Evolutionary conservation across 192 early-diverging fungal species (phyloP).

Genomic region (Geranomyces variabilis): DNA sequence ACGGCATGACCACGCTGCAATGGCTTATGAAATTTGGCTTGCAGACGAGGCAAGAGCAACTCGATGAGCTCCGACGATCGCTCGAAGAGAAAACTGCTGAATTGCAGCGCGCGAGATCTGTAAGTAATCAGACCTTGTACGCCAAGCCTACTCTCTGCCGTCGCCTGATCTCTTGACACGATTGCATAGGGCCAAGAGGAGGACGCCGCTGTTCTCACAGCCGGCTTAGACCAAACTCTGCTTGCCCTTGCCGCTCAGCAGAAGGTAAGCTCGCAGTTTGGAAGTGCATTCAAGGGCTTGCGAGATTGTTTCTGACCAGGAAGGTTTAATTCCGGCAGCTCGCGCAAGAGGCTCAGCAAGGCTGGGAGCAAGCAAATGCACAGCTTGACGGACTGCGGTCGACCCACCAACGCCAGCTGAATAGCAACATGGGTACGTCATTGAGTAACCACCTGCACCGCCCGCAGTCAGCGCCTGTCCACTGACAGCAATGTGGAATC

Average conservation of each 20-base stretch:
- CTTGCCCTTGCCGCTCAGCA: slow-evolving; percentile 53
- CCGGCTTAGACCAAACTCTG: slow-evolving; percentile 59
- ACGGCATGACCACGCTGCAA: background rate
- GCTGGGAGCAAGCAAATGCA: background rate
- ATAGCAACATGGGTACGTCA: slow-evolving; percentile 50
- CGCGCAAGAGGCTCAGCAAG: slow-evolving; percentile 29
- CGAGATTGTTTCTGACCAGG: background rate
- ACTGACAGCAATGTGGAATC: background rate
- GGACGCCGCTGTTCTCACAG: slow-evolving; percentile 51
- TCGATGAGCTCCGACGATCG: slow-evolving; percentile 29
- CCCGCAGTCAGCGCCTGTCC: background rate
- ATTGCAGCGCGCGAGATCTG: slow-evolving; percentile 28
- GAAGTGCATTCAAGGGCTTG: background rate
- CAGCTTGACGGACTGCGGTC: slow-evolving; percentile 10
- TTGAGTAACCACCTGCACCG: background rate
- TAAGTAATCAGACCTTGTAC: no score
- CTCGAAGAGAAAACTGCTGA: slow-evolving; percentile 33
- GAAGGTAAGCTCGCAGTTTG: slow-evolving; percentile 34
- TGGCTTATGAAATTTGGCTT: background rate
- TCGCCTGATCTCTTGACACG: background rate
- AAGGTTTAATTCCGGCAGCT: background rate
- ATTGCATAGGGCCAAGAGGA: slow-evolving; percentile 45
- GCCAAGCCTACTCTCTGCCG: background rate
- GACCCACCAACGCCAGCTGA: slow-evolving; percentile 49
- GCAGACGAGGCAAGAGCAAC: slow-evolving; percentile 34